Evolutionary conservation across 805 yeast genomes (phyloP), one percentile per base, ranked within the genome.

Genomic region (Barnettozyma wickerhamii): DNA sequence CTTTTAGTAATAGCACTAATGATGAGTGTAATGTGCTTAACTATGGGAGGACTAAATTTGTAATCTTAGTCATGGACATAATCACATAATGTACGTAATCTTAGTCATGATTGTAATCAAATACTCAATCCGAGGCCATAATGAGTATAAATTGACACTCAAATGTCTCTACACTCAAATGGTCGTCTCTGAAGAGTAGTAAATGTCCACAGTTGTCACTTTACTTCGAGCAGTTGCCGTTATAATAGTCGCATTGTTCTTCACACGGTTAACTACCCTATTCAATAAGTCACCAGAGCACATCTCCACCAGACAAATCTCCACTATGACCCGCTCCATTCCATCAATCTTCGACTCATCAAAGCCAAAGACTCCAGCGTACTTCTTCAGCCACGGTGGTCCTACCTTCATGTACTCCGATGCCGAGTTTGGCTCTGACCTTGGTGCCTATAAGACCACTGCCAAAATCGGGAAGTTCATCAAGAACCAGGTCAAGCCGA

Each of bases 351-450:
- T 52, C 27, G 50, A 52, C 33, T 6, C 43, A 0, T 10, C 46
- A 1, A 46, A 37, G 14, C 57, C 56, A 32, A 54, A 47, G 48
- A 60, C 61, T 9, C 91, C 93, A 6, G 73, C 79, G 1, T 82
- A 64, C 56, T 86, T 84, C 59, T 56, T 84, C 32, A 78, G 87
- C n/a, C 95, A 85, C 62, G 95, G 95, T 7, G 93, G 90, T 1
- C 95, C 95, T 7, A 78, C 84, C 1, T 83, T 85, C 58, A 75
- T 84, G 68, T 80, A 81, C 51, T 57, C 66, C 27, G 61, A 68
- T n/a, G 71, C 65, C 37, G 66, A 61, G 18, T 62, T 65, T 35
- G 77, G 77, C 15, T 75, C 82, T 28, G 70, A 74, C 42, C 38
- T 40, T 3, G 86, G 86, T 5, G 90, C 91, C 0, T 82, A 74